These are phyloP conservation scores for Emmonsia crescens DNA, from an alignment of 2,329 filamentous ascomycete genomes.

Conservation along the genomic window DNA sequence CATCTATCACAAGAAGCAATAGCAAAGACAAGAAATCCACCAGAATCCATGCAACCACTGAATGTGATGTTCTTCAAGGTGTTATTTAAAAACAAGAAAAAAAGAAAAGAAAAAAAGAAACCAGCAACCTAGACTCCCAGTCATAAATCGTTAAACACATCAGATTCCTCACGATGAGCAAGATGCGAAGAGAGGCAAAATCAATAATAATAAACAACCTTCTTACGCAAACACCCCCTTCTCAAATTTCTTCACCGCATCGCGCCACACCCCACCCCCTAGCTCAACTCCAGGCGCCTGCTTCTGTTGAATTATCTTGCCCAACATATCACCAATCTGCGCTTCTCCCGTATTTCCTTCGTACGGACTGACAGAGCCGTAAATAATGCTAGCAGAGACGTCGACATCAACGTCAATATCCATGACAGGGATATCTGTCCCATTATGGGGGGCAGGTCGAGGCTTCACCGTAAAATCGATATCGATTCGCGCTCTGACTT, in stretches of 20 bases:
- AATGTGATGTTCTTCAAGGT: neutral
- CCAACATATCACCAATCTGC: slow-evolving; percentile 24
- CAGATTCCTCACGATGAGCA: neutral
- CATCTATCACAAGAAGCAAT: neutral
- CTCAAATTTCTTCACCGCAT: slow-evolving; percentile 27
- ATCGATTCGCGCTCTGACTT: slow-evolving; percentile 21
- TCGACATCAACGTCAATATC: slow-evolving; percentile 25
- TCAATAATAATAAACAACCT: neutral
- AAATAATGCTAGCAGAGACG: slow-evolving; percentile 30
- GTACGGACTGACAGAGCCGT: slow-evolving; percentile 25
- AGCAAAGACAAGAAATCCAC: neutral
- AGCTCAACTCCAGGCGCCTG: slow-evolving; percentile 13
- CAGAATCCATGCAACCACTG: neutral
- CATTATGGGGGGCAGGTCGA: slow-evolving; percentile 12
- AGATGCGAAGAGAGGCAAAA: neutral
- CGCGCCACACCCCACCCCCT: slow-evolving; percentile 31
- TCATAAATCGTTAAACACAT: neutral
- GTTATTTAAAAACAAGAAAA: neutral
- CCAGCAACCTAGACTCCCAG: neutral
- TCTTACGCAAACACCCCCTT: slow-evolving; percentile 22
- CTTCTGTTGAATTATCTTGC: slow-evolving; percentile 19
- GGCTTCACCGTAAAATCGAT: slow-evolving; percentile 32
- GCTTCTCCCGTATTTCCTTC: slow-evolving; percentile 16
- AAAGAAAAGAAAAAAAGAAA: neutral
- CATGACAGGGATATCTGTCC: slow-evolving; percentile 9